Evolutionary conservation across 2,329 filamentous ascomycete species (phyloP).

Genomic region (Neopestalotiopsis rosae): DNA sequence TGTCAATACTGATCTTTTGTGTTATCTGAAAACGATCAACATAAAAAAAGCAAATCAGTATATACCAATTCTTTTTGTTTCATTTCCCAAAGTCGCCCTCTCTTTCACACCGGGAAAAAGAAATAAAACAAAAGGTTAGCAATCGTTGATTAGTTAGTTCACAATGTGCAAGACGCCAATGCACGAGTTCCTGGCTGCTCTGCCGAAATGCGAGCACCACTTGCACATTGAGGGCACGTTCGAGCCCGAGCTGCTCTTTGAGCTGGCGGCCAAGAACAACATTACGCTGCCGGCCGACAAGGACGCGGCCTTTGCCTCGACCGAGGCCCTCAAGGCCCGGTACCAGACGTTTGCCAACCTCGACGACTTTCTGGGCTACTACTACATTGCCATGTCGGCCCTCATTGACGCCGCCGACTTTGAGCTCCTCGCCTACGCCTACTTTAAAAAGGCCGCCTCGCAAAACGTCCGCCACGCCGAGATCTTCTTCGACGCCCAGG

Average conservation of each 20-base stretch:
- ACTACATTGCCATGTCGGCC: constrained; percentile 77
- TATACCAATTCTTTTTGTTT: neutral
- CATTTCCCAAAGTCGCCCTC: too few species aligned
- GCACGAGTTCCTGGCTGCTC: constrained; percentile 64
- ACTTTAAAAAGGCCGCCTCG: constrained; percentile 67
- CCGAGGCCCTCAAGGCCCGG: constrained; percentile 62
- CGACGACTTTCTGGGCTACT: constrained; percentile 80
- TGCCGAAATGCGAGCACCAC: constrained; percentile 85
- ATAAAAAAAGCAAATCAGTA: neutral
- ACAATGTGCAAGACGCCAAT: constrained; percentile 61
- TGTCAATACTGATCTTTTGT: neutral
- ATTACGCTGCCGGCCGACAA: constrained; percentile 61
- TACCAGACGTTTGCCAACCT: constrained; percentile 73
- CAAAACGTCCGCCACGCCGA: constrained; percentile 76
- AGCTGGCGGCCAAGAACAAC: constrained; percentile 69
- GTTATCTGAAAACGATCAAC: neutral
- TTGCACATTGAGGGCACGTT: constrained; percentile 81
- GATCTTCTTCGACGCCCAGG: constrained; percentile 83
- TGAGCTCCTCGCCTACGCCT: constrained; percentile 73
- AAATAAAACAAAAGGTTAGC: neutral
- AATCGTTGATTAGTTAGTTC: neutral
- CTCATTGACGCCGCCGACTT: constrained; percentile 72
- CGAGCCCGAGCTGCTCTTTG: constrained; percentile 72
- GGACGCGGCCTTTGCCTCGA: constrained; percentile 68
- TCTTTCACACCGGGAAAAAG: too few species aligned